Evolutionary conservation across 306 rosid genomes (phyloP).

Genomic region (Trichosanthes cucumerina): DNA sequence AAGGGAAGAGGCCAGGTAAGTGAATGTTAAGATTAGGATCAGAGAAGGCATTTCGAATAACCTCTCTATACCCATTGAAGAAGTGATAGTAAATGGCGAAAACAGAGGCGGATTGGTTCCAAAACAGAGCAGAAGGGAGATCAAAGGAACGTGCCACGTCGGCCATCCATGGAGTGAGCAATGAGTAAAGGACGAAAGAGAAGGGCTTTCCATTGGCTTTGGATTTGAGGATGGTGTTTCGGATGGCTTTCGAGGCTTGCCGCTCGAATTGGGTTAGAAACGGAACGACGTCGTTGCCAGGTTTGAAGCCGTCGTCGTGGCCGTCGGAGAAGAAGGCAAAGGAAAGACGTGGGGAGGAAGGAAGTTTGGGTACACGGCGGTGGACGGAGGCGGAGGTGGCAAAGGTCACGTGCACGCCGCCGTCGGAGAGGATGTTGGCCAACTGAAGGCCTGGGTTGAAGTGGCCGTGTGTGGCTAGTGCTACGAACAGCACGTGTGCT

Average conservation of each 20-base stretch:
- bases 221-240: not conserved
- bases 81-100: slow-evolving; percentile 24
- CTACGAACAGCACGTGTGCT: slow-evolving; percentile 21
- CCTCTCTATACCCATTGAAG: slow-evolving; percentile 8
- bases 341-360: not conserved
- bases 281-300: not conserved
- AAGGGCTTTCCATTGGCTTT: not conserved
- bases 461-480: slow-evolving; percentile 38
- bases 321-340: slow-evolving; percentile 6
- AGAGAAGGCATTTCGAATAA: not conserved
- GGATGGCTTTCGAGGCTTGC: slow-evolving; percentile 7
- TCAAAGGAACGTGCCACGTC: slow-evolving; percentile 11
- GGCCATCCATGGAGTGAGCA: slow-evolving; percentile 24
- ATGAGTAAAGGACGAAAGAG: slow-evolving; percentile 13
- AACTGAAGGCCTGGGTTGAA: slow-evolving; percentile 38
- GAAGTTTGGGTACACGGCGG: not conserved
- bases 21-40: not conserved
- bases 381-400: slow-evolving; percentile 10
- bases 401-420: slow-evolving; percentile 29
- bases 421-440: slow-evolving; percentile 20
- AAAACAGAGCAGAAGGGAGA: slow-evolving; percentile 17
- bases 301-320: slow-evolving; percentile 8
- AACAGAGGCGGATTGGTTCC: slow-evolving; percentile 33
- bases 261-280: slow-evolving; percentile 4
- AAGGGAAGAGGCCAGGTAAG: slow-evolving; percentile 6